Evolutionary conservation across 345 rosid species (phyloP).

Genomic region (Citropsis articulata): DNA sequence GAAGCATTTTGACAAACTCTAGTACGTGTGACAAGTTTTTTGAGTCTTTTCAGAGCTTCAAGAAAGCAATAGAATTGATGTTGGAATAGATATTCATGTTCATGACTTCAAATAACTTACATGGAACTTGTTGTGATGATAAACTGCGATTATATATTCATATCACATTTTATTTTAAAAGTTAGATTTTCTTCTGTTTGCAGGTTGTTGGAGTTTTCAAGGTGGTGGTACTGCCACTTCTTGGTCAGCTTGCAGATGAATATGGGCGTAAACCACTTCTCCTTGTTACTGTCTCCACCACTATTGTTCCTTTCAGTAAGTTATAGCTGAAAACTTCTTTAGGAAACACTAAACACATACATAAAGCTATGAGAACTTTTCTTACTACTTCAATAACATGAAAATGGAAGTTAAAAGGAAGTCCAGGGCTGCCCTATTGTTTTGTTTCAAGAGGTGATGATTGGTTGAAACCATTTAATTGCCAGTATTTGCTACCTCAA

Average conservation of each 20-base stretch:
- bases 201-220: constrained; percentile 61
- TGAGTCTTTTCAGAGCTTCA: neutral
- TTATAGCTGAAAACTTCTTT: neutral
- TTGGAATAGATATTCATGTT: neutral
- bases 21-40: neutral
- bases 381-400: neutral
- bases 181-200: neutral
- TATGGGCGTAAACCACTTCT: constrained; percentile 54
- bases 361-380: too few relatives aligned
- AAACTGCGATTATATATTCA: neutral
- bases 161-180: neutral
- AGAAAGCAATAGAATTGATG: neutral
- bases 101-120: neutral
- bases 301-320: constrained; percentile 53
- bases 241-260: constrained; percentile 63
- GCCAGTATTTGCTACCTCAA: neutral
- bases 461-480: neutral
- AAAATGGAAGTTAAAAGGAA: neutral
- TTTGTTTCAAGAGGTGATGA: neutral
- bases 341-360: neutral
- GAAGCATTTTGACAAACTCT: neutral
- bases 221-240: constrained; percentile 49
- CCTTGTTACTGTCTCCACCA: constrained; percentile 40
- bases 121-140: neutral
- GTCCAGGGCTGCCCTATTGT: neutral